Base-by-base conservation (phyloP, 1,284 basidiomycete genomes). In the Fomes fomentarius region DNA sequence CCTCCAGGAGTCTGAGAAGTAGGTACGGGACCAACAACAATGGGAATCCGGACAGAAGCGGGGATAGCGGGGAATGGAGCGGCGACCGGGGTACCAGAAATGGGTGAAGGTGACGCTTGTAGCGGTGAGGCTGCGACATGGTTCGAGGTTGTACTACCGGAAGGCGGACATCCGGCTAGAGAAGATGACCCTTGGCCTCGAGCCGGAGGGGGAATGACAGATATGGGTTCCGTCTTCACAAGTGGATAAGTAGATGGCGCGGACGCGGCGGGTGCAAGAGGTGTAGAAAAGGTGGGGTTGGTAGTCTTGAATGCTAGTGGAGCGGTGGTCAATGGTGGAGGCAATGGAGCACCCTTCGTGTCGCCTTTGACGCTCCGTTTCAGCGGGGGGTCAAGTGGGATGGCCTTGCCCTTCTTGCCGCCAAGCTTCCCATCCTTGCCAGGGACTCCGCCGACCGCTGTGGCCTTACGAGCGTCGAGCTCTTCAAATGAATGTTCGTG, bases 331-430 rank as follows among this genome's bases (percentile, higher is more conserved):
- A 89, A 66, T 14, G 84, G 87, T 11, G 86, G 86, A 28, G 87
- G 86, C 35, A 87, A 70, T 12, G 81, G 81, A 3, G 73, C 73
- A 12, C 75, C 78, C 61, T 80, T 83, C 17, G 71, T 49, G 44
- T 85, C 83, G 38, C 79, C 81, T 62, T 85, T 86, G 5, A 86
- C 75, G 58, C 83, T 87, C 50, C 84, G 77, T 69, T 84, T 89
- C 56, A 88, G 72, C 3, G 84, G 74, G 21, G 85, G 84, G 51
- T 88, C 85, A 22, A 79, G 67, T 22, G 79, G 68, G 6, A 68
- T 60, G 15, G 68, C 71, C 61, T 81, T 83, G 53, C 83, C 81
- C 63, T 82, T 68, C 60, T 76, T 73, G 33, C 67, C 68, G 34
- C 70, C 73, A 30, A n/a, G n/a, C 61, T 81, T 83, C 54, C 83